Evolutionary conservation across 306 rosid species (phyloP), one percentile per base, ranked within the genome.

Genomic region (Fragaria nilgerrensis): DNA sequence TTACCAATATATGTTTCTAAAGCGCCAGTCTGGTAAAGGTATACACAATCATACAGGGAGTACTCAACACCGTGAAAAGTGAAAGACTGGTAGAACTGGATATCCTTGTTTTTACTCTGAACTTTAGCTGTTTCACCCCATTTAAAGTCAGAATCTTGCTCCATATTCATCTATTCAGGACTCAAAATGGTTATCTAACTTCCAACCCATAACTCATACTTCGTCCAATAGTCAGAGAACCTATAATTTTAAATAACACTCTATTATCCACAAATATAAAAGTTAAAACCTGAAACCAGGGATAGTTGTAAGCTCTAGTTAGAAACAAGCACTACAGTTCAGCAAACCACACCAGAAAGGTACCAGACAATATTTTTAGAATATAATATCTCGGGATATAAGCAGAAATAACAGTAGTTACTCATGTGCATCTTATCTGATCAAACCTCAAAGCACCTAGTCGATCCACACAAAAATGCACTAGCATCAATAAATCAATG

Each of bases 1-100:
- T 84, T 90, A 23, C 87, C 92, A 8, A 92, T 76, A 67, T 78
- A 68, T 61, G 93, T 87, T 7, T 90, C 91, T 39, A 67, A 5
- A 45, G 71, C 78, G 20, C 79, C 72, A 0, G 7, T n/a, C 27
- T 25, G 19, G 75, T 77, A 82, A 74, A 88, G 44, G 77, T 79
- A 84, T 19, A 75, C 90, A 49, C 78, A 84, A 48, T 92, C 97
- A 68, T 77, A 77, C 0, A 90, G 86, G 23, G 75, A 85, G 71
- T 88, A 92, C 36, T 86, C 85, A 19, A 76, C 86, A 4, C 89
- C 89, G 0, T 41, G 67, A 9, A 43, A 87, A n/a, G 82, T 76
- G 77, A 90, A 90, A 0, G 97, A 92, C 36, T 84, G 84, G 16
- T 89, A 90, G 77, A 45, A 84, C 7, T 62, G 80, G 0, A 32